phyloP scores from a whole-genome alignment of 768 basidiomycete species.

The button mushroom (Agaricus bisporus) region DNA sequence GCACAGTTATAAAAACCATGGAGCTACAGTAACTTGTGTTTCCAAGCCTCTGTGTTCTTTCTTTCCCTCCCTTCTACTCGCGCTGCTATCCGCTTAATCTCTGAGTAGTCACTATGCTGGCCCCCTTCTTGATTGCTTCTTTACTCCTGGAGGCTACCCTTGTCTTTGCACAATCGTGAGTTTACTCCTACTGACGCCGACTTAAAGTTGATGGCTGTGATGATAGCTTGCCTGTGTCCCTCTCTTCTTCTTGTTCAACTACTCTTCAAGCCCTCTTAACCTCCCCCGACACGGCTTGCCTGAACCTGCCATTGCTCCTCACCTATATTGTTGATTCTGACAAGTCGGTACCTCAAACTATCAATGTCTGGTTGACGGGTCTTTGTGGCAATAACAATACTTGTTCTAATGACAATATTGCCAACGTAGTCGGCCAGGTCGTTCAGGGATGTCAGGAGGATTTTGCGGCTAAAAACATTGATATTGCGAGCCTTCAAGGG shows the following conservation, averaged over 20 bases:
- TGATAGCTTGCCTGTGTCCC: constrained; percentile 17
- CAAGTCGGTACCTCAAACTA: constrained; percentile 36
- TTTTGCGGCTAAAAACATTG: constrained; percentile 39
- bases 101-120: constrained; percentile 10
- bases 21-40: too few species aligned
- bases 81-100: not conserved
- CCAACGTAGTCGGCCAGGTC: constrained; percentile 46
- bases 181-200: constrained; percentile 2
- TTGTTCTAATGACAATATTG: constrained; percentile 57
- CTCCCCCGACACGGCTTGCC: constrained; percentile 40
- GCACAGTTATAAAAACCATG: too few species aligned
- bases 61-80: too few species aligned
- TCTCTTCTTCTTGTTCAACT: constrained; percentile 44
- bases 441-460: constrained; percentile 41
- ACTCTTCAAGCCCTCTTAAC: constrained; percentile 38
- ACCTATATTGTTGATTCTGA: constrained; percentile 22
- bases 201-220: not conserved
- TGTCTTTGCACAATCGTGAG: constrained; percentile 39
- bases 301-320: constrained; percentile 40
- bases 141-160: constrained; percentile 21
- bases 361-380: constrained; percentile 57
- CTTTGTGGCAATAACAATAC: constrained; percentile 39
- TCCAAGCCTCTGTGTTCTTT: too few species aligned
- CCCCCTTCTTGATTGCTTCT: constrained; percentile 18
- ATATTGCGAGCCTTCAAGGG: not conserved